Evolutionary conservation across 805 yeast species (phyloP).

Genomic region (Suhomyces xylopsoci): DNA sequence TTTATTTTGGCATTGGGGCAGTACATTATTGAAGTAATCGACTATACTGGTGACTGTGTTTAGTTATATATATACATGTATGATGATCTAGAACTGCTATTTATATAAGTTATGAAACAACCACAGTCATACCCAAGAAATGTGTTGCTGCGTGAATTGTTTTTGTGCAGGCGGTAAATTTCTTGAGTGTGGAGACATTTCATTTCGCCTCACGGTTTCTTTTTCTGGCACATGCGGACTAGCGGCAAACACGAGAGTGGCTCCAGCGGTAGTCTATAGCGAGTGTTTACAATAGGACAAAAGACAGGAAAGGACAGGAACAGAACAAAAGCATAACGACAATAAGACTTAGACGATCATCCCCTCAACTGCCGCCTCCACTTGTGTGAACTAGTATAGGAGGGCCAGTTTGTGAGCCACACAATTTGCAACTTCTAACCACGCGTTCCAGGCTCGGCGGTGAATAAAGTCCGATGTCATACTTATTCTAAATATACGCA

Average conservation of each 20-base stretch:
- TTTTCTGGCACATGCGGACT: not conserved
- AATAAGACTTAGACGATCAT: no score
- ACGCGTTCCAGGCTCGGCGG: not conserved
- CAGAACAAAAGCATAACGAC: no score
- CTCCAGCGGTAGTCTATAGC: not conserved
- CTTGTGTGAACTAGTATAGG: no score
- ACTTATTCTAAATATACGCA: not conserved
- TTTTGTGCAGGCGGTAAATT: not conserved
- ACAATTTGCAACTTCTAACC: not conserved
- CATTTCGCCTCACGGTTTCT: conserved; percentile 1
- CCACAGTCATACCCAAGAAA: not conserved
- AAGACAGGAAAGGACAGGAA: no score
- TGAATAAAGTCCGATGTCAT: not conserved
- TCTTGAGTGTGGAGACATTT: conserved; percentile 2
- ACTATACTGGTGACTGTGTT: no score
- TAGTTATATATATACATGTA: no score
- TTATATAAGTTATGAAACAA: not conserved
- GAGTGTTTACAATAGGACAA: not conserved
- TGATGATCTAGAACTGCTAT: not conserved
- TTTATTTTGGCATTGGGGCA: not conserved
- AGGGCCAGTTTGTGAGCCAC: no score
- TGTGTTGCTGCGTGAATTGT: conserved; percentile 1
- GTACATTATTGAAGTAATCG: not conserved
- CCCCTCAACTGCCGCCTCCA: no score
- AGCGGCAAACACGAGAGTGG: not conserved